Conservation (phyloP, 805 yeast genomes). For the Teunomyces tritomae region DNA sequence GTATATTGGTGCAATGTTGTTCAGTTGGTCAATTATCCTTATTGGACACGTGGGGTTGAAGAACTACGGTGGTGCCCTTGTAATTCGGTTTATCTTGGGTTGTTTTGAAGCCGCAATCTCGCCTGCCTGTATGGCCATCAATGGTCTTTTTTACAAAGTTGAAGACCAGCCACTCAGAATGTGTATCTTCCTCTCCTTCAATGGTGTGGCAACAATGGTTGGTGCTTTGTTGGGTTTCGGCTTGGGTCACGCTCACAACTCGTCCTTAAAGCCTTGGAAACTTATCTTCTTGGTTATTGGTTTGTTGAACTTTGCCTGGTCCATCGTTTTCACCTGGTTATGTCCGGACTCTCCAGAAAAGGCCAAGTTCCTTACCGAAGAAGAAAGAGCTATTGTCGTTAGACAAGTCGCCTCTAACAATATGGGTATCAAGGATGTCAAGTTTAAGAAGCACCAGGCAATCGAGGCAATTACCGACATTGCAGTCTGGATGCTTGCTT, state of each 20-base stretch:
- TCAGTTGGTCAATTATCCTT: slow-evolving; percentile 54
- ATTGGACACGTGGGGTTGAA: slow-evolving; percentile 48
- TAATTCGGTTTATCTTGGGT: slow-evolving; percentile 53
- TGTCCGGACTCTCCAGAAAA: slow-evolving; percentile 50
- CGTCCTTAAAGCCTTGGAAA: slow-evolving; percentile 52
- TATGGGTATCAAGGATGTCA: slow-evolving; percentile 52
- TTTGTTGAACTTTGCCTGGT: slow-evolving; percentile 48
- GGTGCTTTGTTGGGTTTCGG: slow-evolving; percentile 43
- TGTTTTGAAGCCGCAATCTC: slow-evolving; percentile 54
- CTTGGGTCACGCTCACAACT: slow-evolving; percentile 46
- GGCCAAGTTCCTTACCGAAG: slow-evolving; percentile 35
- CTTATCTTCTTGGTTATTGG: slow-evolving; percentile 59
- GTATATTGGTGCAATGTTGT: slow-evolving; percentile 44
- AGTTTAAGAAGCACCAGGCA: slow-evolving; percentile 48
- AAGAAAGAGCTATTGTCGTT: slow-evolving; percentile 41
- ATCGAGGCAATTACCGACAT: slow-evolving; percentile 19
- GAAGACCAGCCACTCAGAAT: slow-evolving; percentile 51
- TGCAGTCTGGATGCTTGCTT: slow-evolving; percentile 17
- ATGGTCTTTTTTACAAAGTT: slow-evolving; percentile 61
- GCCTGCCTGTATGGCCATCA: slow-evolving; percentile 54
- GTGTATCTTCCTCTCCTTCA: slow-evolving; percentile 55
- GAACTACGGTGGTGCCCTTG: slow-evolving; percentile 51
- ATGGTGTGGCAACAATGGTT: slow-evolving; percentile 55
- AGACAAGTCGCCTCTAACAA: slow-evolving; percentile 47
- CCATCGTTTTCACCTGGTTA: slow-evolving; percentile 38